Conservation (phyloP, 108 stramenopile species). For the Skeletonema costatum region DNA sequence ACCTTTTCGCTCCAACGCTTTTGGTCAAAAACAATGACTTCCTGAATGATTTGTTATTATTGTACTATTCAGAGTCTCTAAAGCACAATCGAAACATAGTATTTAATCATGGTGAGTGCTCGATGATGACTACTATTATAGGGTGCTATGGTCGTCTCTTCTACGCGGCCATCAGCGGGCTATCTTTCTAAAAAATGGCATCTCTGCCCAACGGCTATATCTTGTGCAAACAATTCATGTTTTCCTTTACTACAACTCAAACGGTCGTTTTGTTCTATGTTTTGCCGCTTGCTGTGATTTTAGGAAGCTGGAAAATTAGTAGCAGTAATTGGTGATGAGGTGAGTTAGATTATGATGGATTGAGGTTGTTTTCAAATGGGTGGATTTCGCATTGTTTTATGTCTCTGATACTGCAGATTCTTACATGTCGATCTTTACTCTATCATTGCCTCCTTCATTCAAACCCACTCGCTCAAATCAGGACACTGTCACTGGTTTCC, state of each 20-base stretch:
- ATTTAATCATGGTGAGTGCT: background rate
- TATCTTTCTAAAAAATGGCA: background rate
- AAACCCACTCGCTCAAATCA: constrained; percentile 17
- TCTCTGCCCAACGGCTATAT: background rate
- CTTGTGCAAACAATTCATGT: background rate
- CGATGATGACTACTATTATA: background rate
- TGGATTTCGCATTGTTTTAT: background rate
- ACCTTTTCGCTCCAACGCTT: background rate
- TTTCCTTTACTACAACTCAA: background rate
- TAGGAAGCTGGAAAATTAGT: constrained; percentile 92
- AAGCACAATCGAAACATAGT: background rate
- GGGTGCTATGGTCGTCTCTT: background rate
- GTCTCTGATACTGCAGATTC: background rate
- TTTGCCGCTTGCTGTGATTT: background rate
- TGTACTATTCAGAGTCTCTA: background rate
- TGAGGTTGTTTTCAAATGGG: background rate
- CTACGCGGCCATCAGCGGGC: background rate
- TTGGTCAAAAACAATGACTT: background rate
- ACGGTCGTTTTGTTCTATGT: background rate
- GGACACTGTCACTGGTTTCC: constrained; percentile 98
- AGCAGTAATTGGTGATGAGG: constrained; percentile 92
- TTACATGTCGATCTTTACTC: background rate
- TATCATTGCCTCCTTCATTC: background rate
- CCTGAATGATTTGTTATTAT: background rate
- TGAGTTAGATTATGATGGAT: constrained; percentile 29